phyloP scores from a whole-genome alignment of 164 flowering plant genomes.

The Magnolia kwangsiensis region DNA sequence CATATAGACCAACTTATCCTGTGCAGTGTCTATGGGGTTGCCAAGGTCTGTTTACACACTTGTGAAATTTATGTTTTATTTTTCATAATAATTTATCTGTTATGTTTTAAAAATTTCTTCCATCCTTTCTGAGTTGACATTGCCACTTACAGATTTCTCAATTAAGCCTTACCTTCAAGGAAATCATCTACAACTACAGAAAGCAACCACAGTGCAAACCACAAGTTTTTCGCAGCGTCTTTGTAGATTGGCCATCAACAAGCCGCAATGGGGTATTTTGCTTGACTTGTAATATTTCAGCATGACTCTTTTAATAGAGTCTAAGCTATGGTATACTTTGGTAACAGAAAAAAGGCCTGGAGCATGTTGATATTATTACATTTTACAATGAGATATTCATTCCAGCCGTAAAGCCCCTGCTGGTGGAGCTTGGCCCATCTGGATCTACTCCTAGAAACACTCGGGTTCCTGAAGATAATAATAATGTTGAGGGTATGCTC shows the following conservation, averaged over 20 bases:
- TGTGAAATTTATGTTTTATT: background rate
- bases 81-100: background rate
- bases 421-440: constrained; percentile 70
- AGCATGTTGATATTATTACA: constrained; percentile 82
- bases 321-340: constrained; percentile 25
- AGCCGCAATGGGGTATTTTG: constrained; percentile 66
- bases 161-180: constrained; percentile 69
- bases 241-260: constrained; percentile 68
- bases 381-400: constrained; percentile 91
- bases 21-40: constrained; percentile 87
- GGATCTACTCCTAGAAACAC: constrained; percentile 39
- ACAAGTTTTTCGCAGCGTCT: constrained; percentile 83
- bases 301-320: background rate
- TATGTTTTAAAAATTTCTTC: no score
- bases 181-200: constrained; percentile 78
- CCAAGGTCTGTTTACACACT: constrained; percentile 59
- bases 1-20: constrained; percentile 97
- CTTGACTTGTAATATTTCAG: constrained; percentile 5
- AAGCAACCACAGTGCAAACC: constrained; percentile 95
- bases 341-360: constrained; percentile 70
- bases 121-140: constrained; percentile 4
- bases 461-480: constrained; percentile 46
- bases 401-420: constrained; percentile 75
- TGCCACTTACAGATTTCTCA: constrained; percentile 70
- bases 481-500: constrained; percentile 46